These are phyloP conservation scores for Pancytospora epiphaga DNA, from an alignment of 371 early-diverging fungal species.

Conservation along the genomic window DNA sequence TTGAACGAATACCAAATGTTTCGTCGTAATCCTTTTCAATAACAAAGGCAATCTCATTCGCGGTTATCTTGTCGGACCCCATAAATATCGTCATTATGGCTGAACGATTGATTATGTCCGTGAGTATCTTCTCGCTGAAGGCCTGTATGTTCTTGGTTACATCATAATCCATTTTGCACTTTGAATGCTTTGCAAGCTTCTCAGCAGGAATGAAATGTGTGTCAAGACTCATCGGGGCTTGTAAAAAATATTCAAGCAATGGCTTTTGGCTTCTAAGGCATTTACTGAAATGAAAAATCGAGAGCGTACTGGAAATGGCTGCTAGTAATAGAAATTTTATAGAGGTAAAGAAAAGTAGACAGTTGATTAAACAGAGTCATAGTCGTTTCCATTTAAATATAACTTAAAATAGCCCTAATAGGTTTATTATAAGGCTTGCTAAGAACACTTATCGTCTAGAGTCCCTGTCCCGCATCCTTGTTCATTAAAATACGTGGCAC, in stretches of 20 bases:
- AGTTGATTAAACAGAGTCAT: too few relatives aligned
- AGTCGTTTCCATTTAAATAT: too few relatives aligned
- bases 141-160: conserved; percentile 43
- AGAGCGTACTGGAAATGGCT: too few relatives aligned
- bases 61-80: conserved; percentile 39
- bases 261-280: too few relatives aligned
- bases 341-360: too few relatives aligned
- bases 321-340: too few relatives aligned
- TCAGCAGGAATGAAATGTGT: conserved; percentile 42
- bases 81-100: conserved; percentile 54
- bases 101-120: conserved; percentile 57
- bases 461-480: too few relatives aligned
- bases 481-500: not conserved
- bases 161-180: conserved; percentile 54
- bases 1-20: conserved; percentile 45
- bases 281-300: too few relatives aligned
- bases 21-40: conserved; percentile 61
- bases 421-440: too few relatives aligned
- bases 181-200: conserved; percentile 33
- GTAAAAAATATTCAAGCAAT: too few relatives aligned
- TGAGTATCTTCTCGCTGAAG: conserved; percentile 58
- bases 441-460: too few relatives aligned
- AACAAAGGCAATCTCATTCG: conserved; percentile 53
- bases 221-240: conserved; percentile 13
- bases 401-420: too few relatives aligned